Evolutionary conservation across 164 flowering plant species (phyloP), one percentile per base, ranked within the genome.

Genomic region (Annona cherimola): DNA sequence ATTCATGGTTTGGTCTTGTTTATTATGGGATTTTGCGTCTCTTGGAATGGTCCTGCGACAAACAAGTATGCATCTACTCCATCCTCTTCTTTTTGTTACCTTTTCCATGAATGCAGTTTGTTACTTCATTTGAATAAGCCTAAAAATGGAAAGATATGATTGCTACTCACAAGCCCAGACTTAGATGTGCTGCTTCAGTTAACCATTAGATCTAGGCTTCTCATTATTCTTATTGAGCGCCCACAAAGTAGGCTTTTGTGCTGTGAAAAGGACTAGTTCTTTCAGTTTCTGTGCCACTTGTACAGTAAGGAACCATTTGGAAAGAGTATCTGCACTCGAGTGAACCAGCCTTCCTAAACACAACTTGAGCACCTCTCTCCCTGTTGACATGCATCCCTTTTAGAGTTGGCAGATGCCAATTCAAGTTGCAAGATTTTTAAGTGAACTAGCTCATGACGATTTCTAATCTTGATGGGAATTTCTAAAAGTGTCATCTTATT

Each of bases 1-100:
- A 61, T 81, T 76, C 90, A 90, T 80, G 95, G 89, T 45, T 64
- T 90, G 44, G 82, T 87, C 69, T 70, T 94, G 71, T 65, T 87
- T 79, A 59, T 89, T 74, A 79, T 84, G 76, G 99, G 99, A 0
- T 86, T 94, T 42, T 86, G 57, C 81, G 91, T 92, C 55, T 86
- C 98, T 44, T 94, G 98, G 98, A 90, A 88, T 77, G 95, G 81
- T 79, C 78, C 98, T 39, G 97, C 97, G 42, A 86, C 99, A 74
- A 94, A 94, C 85, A 90, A 94, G 98, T 94, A 89, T 79, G 78
- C 16, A 59, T 50, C 70, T 16, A 26, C 54, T 46, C 40, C 61
- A 54, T 55, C 18, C 69, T 64, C 60, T 54, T 61, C 4, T 40
- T 19, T 39, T 46, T 20, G 9, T 12, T 63, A 19, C n/a, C 55